Conservation (phyloP, 2,329 filamentous ascomycete species). For the Sporothrix sp. region DNA sequence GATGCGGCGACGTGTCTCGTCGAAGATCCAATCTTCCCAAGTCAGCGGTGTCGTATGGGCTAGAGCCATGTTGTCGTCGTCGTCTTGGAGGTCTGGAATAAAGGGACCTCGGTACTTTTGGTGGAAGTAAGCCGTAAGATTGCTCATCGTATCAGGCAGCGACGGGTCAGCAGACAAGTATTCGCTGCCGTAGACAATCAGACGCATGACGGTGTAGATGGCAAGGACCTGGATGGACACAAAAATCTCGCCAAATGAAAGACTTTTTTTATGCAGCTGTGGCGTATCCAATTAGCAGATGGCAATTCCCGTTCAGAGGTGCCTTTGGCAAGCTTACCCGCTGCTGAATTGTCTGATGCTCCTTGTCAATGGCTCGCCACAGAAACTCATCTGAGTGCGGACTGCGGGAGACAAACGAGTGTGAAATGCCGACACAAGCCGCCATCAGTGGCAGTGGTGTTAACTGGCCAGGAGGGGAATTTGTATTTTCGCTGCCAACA, state of each 20-base stretch:
- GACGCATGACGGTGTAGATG: slow-evolving; percentile 25
- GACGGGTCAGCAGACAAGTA: slow-evolving; percentile 10
- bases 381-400: slow-evolving; percentile 20
- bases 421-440: slow-evolving; percentile 22
- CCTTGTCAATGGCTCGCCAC: slow-evolving; percentile 22
- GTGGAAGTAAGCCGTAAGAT: background rate
- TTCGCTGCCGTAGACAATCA: slow-evolving; percentile 17
- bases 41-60: slow-evolving; percentile 8
- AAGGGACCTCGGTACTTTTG: background rate
- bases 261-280: background rate
- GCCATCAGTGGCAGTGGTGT: slow-evolving; percentile 17
- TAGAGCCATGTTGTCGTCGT: background rate
- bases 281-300: background rate
- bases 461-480: background rate
- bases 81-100: background rate
- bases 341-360: slow-evolving; percentile 18
- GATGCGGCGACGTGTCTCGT: slow-evolving; percentile 24
- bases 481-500: background rate
- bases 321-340: background rate
- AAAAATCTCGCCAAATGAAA: slow-evolving; percentile 13
- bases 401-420: slow-evolving; percentile 20
- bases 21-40: slow-evolving; percentile 26
- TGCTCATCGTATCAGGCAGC: slow-evolving; percentile 5
- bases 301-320: background rate
- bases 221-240: slow-evolving; percentile 20